These are phyloP conservation scores for Lactarius akahatsu DNA, from an alignment of 768 basidiomycete species.

Conservation along the genomic window DNA sequence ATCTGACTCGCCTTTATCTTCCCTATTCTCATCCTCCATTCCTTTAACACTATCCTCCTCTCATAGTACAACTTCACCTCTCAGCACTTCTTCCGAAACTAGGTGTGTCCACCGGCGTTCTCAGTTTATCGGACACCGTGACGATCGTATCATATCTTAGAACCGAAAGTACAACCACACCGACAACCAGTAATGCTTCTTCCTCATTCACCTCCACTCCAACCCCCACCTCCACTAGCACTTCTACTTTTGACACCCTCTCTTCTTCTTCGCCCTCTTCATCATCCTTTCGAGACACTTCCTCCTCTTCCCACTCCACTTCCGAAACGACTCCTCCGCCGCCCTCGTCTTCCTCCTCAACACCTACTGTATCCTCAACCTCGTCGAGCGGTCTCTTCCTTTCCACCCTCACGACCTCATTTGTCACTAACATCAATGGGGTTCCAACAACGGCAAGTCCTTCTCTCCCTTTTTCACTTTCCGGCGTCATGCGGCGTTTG, in stretches of 20 bases:
- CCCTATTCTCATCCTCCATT: background rate
- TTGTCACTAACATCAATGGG: slow-evolving; percentile 21
- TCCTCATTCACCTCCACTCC: background rate
- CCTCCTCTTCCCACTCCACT: background rate
- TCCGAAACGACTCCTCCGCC: background rate
- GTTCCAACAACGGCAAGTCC: slow-evolving; percentile 26
- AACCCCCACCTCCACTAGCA: background rate
- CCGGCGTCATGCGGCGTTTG: background rate
- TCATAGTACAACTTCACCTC: background rate
- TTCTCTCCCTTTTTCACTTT: background rate
- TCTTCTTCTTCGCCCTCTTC: background rate
- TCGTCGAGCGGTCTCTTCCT: slow-evolving; percentile 12
- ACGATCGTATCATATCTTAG: background rate
- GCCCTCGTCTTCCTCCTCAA: background rate
- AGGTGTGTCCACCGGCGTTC: background rate
- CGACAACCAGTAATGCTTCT: background rate
- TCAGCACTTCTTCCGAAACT: background rate
- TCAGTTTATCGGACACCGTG: background rate
- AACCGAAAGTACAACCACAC: background rate
- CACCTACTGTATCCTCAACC: background rate
- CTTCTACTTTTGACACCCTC: background rate
- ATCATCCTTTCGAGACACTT: background rate
- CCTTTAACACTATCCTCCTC: background rate
- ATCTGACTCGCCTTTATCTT: background rate
- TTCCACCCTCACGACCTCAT: slow-evolving; percentile 20